phyloP scores from a whole-genome alignment of 2,329 filamentous ascomycete genomes.

The Truncatella angustata region DNA sequence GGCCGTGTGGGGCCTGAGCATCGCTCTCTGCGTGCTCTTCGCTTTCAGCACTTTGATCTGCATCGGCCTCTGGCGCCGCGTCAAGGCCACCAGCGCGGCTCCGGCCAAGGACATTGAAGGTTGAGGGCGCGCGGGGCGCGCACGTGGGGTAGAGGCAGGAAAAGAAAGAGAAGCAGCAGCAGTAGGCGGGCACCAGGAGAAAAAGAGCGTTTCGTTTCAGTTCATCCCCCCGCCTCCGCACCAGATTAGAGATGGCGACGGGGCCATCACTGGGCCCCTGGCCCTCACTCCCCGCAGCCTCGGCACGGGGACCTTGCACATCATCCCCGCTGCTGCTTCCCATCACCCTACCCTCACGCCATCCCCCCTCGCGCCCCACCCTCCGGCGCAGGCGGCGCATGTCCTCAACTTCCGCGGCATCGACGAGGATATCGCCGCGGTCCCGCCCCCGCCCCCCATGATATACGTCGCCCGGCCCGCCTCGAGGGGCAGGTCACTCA shows the following conservation, averaged over 20 bases:
- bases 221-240: slow-evolving; percentile 8
- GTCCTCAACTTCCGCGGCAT: slow-evolving; percentile 17
- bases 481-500: slow-evolving; percentile 7
- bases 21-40: slow-evolving; percentile 73
- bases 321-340: slow-evolving; percentile 16
- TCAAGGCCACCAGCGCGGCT: slow-evolving; percentile 37
- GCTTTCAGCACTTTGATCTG: slow-evolving; percentile 59
- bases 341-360: slow-evolving; percentile 15
- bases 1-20: slow-evolving; percentile 81
- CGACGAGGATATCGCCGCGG: slow-evolving; percentile 19
- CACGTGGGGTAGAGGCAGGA: slow-evolving; percentile 22
- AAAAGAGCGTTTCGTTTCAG: slow-evolving; percentile 9
- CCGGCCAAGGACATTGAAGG: slow-evolving; percentile 47
- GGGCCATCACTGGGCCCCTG: slow-evolving; percentile 1
- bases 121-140: slow-evolving; percentile 49
- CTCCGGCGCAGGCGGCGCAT: slow-evolving; percentile 15
- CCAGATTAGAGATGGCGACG: neutral
- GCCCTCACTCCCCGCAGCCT: slow-evolving; percentile 9
- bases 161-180: slow-evolving; percentile 3
- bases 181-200: slow-evolving; percentile 8
- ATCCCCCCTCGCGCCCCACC: slow-evolving; percentile 17
- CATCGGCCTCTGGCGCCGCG: slow-evolving; percentile 61
- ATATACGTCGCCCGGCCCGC: slow-evolving; percentile 11
- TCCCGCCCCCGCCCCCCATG: slow-evolving; percentile 18
- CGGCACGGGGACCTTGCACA: slow-evolving; percentile 7